A percentile compares a stretch with the other conserved stretches of the same genome.
These are phyloP conservation scores for Wickerhamomyces rabaulensis DNA, from an alignment of 805 yeast genomes.

Conservation along the genomic window DNA sequence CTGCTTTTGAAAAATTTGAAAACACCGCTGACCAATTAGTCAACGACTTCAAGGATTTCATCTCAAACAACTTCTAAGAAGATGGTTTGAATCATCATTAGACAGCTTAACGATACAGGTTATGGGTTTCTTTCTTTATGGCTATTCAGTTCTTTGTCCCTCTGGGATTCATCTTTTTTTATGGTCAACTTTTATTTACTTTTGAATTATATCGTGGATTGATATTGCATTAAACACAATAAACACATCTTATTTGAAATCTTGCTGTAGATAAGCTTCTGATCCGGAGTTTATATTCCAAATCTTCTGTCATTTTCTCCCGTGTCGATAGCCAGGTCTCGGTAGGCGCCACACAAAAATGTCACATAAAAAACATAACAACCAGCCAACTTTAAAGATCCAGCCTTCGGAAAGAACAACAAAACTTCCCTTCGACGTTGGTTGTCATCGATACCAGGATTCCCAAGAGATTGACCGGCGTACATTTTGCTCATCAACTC, in stretches of 20 bases:
- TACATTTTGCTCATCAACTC: no score
- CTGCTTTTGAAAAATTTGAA: slow-evolving; percentile 17
- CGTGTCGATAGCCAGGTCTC: background rate
- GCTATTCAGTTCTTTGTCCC: background rate
- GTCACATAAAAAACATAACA: background rate
- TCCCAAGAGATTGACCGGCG: no score
- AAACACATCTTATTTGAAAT: background rate
- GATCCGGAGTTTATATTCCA: background rate
- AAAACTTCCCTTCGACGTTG: background rate
- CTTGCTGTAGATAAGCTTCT: no score
- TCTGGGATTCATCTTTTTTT: background rate
- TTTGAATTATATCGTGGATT: background rate
- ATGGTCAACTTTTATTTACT: background rate
- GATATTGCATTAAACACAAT: background rate
- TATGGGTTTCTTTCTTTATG: background rate
- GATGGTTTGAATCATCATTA: background rate
- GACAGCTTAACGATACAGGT: background rate
- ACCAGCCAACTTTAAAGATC: background rate
- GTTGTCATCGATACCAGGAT: background rate
- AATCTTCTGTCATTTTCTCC: background rate
- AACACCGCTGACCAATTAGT: slow-evolving; percentile 10
- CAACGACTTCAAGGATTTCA: slow-evolving; percentile 9
- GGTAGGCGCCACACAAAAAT: background rate
- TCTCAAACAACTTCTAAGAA: slow-evolving; percentile 7
- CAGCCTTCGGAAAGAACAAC: no score